phyloP scores from a whole-genome alignment of 2,329 filamentous ascomycete species.

The Capronia epimyces region DNA sequence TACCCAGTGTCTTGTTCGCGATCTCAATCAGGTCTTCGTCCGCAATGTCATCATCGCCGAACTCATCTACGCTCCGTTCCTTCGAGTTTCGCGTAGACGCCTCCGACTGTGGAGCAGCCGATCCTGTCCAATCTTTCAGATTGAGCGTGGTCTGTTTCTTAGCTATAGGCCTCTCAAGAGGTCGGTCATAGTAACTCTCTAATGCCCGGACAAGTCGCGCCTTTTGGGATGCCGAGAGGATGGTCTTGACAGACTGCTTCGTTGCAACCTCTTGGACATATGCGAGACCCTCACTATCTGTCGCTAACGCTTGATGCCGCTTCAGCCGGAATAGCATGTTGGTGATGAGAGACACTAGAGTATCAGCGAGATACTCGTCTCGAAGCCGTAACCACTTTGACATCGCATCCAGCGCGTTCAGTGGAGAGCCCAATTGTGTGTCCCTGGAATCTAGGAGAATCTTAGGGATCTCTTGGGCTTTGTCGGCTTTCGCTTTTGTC shows the following conservation, averaged over 20 bases:
- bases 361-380: constrained; percentile 76
- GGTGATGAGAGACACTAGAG: constrained; percentile 73
- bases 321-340: constrained; percentile 80
- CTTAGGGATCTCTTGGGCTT: constrained; percentile 43
- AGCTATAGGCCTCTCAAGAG: constrained; percentile 39
- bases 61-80: constrained; percentile 37
- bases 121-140: constrained; percentile 31
- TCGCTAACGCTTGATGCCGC: constrained; percentile 32
- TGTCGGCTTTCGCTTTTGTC: constrained; percentile 40
- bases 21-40: constrained; percentile 33
- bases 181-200: constrained; percentile 48
- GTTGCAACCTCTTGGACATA: constrained; percentile 52
- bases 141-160: constrained; percentile 40
- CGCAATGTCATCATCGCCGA: constrained; percentile 37
- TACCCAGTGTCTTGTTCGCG: constrained; percentile 24
- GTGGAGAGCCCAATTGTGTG: constrained; percentile 45
- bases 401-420: constrained; percentile 60
- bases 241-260: constrained; percentile 60
- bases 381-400: constrained; percentile 85
- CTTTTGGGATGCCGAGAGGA: constrained; percentile 73
- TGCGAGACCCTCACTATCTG: constrained; percentile 62
- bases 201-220: constrained; percentile 66
- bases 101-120: constrained; percentile 10
- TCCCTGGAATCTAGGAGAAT: constrained; percentile 49
- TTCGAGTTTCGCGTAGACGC: constrained; percentile 21